These are phyloP conservation scores for Basidioascus undulatus DNA, from an alignment of 768 basidiomycete species.

Conservation along the genomic window DNA sequence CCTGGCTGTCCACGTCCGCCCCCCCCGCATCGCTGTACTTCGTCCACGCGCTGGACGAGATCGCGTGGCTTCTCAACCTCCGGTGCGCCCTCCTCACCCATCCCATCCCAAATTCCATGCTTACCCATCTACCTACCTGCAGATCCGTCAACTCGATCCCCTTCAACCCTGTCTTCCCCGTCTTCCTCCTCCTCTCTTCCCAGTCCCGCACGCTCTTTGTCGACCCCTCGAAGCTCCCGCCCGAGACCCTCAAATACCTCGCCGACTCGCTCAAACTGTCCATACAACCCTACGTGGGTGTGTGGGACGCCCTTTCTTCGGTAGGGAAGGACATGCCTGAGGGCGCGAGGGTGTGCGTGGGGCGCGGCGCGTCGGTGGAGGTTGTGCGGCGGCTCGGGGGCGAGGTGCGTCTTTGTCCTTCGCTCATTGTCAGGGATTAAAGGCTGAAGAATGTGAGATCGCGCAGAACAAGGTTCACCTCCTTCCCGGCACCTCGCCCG, in stretches of 20 bases:
- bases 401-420: conserved; percentile 12
- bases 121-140: too few species aligned
- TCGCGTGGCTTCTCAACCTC: conserved; percentile 69
- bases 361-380: conserved; percentile 14
- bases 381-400: too few species aligned
- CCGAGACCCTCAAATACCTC: background rate
- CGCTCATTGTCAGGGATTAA: too few species aligned
- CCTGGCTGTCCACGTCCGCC: conserved; percentile 33
- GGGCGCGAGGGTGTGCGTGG: conserved; percentile 5
- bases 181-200: conserved; percentile 52
- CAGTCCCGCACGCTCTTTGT: conserved; percentile 40
- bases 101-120: too few species aligned
- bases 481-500: conserved; percentile 24
- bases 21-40: conserved; percentile 42
- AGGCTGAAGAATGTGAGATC: too few species aligned
- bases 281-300: too few species aligned
- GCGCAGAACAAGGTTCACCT: conserved; percentile 7
- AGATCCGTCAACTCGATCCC: conserved; percentile 79
- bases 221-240: conserved; percentile 27
- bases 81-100: too few species aligned
- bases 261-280: too few species aligned
- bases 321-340: too few species aligned
- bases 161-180: conserved; percentile 74
- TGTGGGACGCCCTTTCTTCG: too few species aligned
- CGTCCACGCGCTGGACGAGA: conserved; percentile 26